Conservation (phyloP, 345 rosid genomes). For the Linum usitatissimum region DNA sequence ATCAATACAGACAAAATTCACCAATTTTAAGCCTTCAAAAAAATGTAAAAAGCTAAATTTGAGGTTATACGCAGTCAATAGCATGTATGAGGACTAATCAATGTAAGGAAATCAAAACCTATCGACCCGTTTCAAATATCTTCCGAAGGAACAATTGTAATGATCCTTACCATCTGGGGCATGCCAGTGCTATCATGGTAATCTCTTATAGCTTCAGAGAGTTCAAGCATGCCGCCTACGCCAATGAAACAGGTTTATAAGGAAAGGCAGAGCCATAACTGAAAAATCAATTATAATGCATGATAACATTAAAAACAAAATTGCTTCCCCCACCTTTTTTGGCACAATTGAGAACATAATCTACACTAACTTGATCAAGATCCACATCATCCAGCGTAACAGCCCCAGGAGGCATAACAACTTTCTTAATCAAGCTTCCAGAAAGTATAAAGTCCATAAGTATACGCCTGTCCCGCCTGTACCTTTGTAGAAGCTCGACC, state of each 20-base stretch:
- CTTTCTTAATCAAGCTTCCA: slow-evolving; percentile 84
- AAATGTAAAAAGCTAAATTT: background rate
- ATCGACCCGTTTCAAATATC: background rate
- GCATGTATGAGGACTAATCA: background rate
- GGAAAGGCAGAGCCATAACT: background rate
- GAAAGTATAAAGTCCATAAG: slow-evolving; percentile 79
- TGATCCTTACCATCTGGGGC: slow-evolving; percentile 63
- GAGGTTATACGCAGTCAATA: background rate
- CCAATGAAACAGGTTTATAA: background rate
- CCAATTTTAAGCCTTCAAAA: no score
- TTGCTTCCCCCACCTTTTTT: slow-evolving; percentile 45
- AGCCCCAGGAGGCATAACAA: slow-evolving; percentile 96
- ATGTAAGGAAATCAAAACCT: background rate
- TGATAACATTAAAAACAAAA: background rate
- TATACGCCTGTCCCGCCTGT: slow-evolving; percentile 71
- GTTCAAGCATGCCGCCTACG: slow-evolving; percentile 78
- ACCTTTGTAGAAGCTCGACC: slow-evolving; percentile 70
- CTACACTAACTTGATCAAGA: slow-evolving; percentile 97
- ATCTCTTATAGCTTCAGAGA: slow-evolving; percentile 89
- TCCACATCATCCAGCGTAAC: slow-evolving; percentile 92
- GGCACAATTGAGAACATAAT: slow-evolving; percentile 77
- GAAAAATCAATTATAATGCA: background rate
- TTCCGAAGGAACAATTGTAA: background rate
- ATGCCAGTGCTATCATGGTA: slow-evolving; percentile 73
- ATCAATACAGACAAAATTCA: no score